These are phyloP conservation scores for Penicillium malachiteum DNA, from an alignment of 495 filamentous ascomycete species.

Conservation along the genomic window DNA sequence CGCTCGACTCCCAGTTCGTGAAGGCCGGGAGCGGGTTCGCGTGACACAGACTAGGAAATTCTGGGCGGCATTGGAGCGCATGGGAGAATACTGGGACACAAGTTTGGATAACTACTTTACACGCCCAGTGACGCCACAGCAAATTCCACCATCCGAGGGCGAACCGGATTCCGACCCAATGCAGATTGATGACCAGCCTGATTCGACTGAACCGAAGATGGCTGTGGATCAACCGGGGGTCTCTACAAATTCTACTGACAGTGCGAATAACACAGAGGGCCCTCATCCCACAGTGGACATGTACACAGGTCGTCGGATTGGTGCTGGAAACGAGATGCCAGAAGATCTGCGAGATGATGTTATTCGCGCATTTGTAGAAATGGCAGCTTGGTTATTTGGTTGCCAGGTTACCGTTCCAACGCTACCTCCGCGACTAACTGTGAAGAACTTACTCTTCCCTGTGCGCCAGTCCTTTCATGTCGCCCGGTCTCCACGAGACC, in stretches of 20 bases:
- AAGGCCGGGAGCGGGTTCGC: slow-evolving; percentile 42
- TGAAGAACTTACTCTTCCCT: slow-evolving; percentile 53
- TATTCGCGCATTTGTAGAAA: slow-evolving; percentile 71
- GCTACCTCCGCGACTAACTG: slow-evolving; percentile 58
- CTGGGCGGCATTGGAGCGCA: slow-evolving; percentile 55
- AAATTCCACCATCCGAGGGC: slow-evolving; percentile 7
- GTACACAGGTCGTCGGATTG: slow-evolving; percentile 58
- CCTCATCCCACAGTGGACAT: slow-evolving; percentile 18
- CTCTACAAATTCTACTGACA: background rate
- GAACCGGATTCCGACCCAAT: slow-evolving; percentile 21
- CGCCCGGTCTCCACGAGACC: slow-evolving; percentile 66
- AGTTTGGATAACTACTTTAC: slow-evolving; percentile 56
- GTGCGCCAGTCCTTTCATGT: slow-evolving; percentile 56
- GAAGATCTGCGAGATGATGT: slow-evolving; percentile 68
- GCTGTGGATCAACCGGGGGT: slow-evolving; percentile 30
- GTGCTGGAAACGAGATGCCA: slow-evolving; percentile 71
- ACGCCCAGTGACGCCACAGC: slow-evolving; percentile 31
- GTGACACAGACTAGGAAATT: slow-evolving; percentile 60
- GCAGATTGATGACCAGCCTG: slow-evolving; percentile 20
- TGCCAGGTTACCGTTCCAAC: slow-evolving; percentile 67
- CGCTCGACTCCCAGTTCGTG: slow-evolving; percentile 37
- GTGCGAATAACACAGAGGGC: slow-evolving; percentile 1
- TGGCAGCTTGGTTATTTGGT: slow-evolving; percentile 75
- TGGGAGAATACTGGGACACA: slow-evolving; percentile 65
- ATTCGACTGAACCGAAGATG: slow-evolving; percentile 25